phyloP scores from a whole-genome alignment of 306 rosid genomes.

The Lagenaria siceraria region DNA sequence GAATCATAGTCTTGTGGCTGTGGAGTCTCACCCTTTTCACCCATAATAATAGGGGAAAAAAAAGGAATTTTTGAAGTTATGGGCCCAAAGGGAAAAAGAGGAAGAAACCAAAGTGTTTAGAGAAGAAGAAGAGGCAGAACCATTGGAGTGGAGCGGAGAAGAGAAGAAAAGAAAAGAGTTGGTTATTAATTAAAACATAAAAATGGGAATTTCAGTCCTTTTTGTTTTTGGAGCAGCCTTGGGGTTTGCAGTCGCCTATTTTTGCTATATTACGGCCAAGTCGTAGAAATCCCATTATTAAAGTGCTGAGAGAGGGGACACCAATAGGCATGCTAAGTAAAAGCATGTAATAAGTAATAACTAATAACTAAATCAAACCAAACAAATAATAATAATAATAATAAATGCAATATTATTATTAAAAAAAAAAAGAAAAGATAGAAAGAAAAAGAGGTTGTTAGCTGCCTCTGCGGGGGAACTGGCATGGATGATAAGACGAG shows the following conservation, averaged over 20 bases:
- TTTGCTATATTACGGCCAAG: neutral
- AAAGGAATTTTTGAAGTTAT: neutral
- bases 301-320: neutral
- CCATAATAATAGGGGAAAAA: slow-evolving; percentile 15
- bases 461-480: neutral
- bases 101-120: neutral
- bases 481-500: neutral
- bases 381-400: neutral
- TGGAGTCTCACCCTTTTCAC: slow-evolving; percentile 51
- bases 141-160: slow-evolving; percentile 14
- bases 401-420: neutral
- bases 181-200: neutral
- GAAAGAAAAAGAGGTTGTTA: neutral
- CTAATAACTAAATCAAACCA: neutral
- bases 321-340: slow-evolving; percentile 13
- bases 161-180: neutral
- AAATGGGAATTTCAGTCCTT: neutral
- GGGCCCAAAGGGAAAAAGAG: slow-evolving; percentile 23
- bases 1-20: slow-evolving; percentile 36
- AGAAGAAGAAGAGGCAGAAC: neutral
- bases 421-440: neutral
- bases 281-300: neutral
- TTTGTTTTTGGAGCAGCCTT: neutral
- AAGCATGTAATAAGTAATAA: neutral
- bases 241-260: neutral